Conservation (phyloP, 495 filamentous ascomycete species). For the Articulospora tetracladia region DNA sequence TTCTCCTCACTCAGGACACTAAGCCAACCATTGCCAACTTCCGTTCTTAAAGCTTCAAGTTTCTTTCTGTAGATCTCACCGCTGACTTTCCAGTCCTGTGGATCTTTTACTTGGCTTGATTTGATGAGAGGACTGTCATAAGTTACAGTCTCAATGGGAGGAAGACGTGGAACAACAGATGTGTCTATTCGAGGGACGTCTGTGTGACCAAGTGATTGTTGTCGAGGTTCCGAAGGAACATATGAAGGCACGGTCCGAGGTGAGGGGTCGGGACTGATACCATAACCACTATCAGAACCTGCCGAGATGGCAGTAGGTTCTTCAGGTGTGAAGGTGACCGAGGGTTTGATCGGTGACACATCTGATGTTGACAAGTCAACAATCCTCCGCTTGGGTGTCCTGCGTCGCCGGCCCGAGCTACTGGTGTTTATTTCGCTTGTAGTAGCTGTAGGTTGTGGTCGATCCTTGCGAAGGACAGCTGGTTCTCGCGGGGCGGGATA, state of each 20-base stretch:
- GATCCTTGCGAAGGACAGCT: constrained; percentile 47
- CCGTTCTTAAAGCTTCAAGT: constrained; percentile 77
- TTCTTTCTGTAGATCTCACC: constrained; percentile 80
- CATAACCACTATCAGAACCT: constrained; percentile 20
- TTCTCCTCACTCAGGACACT: constrained; percentile 78
- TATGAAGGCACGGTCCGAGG: constrained; percentile 20
- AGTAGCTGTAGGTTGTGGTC: constrained; percentile 36
- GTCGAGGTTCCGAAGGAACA: constrained; percentile 18
- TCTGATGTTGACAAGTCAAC: constrained; percentile 74
- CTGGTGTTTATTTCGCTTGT: constrained; percentile 49
- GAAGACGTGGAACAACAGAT: constrained; percentile 34
- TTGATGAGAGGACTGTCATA: constrained; percentile 35
- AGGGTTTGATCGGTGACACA: constrained; percentile 30
- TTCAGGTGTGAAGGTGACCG: constrained; percentile 17
- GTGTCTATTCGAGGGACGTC: constrained; percentile 45
- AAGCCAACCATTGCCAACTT: constrained; percentile 81
- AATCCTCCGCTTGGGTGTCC: constrained; percentile 67
- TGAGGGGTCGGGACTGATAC: constrained; percentile 25
- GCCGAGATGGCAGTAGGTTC: constrained; percentile 9
- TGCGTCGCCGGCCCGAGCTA: constrained; percentile 38
- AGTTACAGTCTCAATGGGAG: constrained; percentile 35
- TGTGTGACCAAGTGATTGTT: constrained; percentile 24
- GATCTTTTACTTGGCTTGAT: constrained; percentile 37
- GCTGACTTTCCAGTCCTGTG: constrained; percentile 60
- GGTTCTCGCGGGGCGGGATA: constrained; percentile 38